Evolutionary conservation across 2,329 filamentous ascomycete species (phyloP).

Genomic region (Nothopassalora personata): DNA sequence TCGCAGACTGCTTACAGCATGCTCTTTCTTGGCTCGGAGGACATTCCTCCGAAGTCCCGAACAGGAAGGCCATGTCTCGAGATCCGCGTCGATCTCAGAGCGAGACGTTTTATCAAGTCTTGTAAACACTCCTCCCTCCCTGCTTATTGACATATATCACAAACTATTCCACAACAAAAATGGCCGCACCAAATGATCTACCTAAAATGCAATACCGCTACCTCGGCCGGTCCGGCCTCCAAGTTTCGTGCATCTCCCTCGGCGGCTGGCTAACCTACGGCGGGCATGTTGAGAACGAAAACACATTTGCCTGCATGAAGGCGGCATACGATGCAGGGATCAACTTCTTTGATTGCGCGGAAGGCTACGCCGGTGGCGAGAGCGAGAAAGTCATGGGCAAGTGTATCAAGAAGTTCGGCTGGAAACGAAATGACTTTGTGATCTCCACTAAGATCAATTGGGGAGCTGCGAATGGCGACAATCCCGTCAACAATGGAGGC

Average conservation of each 20-base stretch:
- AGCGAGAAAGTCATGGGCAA: not conserved
- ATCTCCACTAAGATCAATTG: not conserved
- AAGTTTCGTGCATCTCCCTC: slow-evolving; percentile 48
- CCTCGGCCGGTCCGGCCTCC: slow-evolving; percentile 45
- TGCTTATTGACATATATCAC: too few species aligned
- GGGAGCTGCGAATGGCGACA: not conserved
- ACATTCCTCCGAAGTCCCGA: not conserved
- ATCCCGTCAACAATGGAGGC: not conserved
- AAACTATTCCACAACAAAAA: not conserved
- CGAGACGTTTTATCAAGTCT: too few species aligned
- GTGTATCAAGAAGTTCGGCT: not conserved
- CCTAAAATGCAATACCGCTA: slow-evolving; percentile 29
- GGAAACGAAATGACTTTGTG: not conserved
- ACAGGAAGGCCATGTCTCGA: not conserved
- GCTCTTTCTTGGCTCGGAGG: not conserved
- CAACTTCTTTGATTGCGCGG: not conserved
- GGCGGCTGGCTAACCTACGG: slow-evolving; percentile 46
- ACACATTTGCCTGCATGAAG: slow-evolving; percentile 46
- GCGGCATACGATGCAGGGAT: slow-evolving; percentile 33
- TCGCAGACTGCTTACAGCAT: not conserved
- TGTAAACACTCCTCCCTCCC: too few species aligned
- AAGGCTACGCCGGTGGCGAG: not conserved
- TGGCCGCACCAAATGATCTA: not conserved
- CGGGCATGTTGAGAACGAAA: slow-evolving; percentile 44
- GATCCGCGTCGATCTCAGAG: not conserved